These are phyloP conservation scores for Porphyridium purpureum DNA, from an alignment of 23 red algal species.

Conservation along the genomic window DNA sequence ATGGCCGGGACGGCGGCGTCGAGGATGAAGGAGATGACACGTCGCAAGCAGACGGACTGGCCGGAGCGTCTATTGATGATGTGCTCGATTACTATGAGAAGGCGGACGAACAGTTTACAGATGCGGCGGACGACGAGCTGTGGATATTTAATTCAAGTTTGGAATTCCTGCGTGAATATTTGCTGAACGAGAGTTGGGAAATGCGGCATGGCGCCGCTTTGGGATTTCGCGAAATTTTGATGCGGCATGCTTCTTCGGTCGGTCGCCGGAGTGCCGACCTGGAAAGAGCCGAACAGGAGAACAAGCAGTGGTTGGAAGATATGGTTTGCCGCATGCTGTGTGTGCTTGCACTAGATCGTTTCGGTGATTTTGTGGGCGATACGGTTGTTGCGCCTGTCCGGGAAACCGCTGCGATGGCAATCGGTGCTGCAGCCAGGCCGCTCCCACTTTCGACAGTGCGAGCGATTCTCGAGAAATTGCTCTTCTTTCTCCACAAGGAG, in stretches of 20 bases:
- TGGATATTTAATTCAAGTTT: slow-evolving; percentile 50
- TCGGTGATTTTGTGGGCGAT: slow-evolving; percentile 85
- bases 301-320: slow-evolving; percentile 58
- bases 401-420: slow-evolving; percentile 82
- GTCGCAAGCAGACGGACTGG: too few species aligned
- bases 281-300: slow-evolving; percentile 2
- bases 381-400: slow-evolving; percentile 84
- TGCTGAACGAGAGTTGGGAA: slow-evolving; percentile 68
- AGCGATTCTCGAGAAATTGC: slow-evolving; percentile 11
- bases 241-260: slow-evolving; percentile 21
- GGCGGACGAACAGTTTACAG: slow-evolving; percentile 4
- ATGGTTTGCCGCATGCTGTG: slow-evolving; percentile 60
- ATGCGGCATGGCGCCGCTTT: slow-evolving; percentile 77
- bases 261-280: slow-evolving; percentile 2
- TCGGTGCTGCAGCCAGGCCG: slow-evolving; percentile 30
- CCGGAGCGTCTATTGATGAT: not conserved
- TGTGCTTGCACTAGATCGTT: slow-evolving; percentile 89
- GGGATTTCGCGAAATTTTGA: slow-evolving; percentile 73
- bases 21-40: too few species aligned
- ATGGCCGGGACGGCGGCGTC: slow-evolving; percentile 2
- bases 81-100: not conserved
- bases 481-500: too few species aligned
- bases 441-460: slow-evolving; percentile 15
- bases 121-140: slow-evolving; percentile 22
- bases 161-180: slow-evolving; percentile 28